Base-by-base conservation (phyloP, 2,329 filamentous ascomycete species). In the Corinectria fuckeliana region DNA sequence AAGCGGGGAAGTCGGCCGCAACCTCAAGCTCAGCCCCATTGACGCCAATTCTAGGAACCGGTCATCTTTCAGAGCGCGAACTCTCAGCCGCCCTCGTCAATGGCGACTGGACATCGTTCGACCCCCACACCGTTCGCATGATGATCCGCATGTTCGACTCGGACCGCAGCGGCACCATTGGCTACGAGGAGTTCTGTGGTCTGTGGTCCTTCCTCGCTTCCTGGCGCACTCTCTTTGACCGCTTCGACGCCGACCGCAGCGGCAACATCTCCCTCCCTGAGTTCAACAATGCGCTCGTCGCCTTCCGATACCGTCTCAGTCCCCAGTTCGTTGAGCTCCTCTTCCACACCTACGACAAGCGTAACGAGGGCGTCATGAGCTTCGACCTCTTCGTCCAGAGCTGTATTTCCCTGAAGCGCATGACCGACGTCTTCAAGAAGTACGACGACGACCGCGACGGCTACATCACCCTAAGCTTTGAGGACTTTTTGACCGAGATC, bases 91-190 rank as follows among this genome's bases (percentile, higher is more conserved):
- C 95, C 18, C 87, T 99, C 5, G 93, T 98, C 60, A 99, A 99
- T 74, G 94, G 93, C 55, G 95, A 99, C 82, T 97, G 92, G 87
- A 92, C 92, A 1, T 87, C 92, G 4, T 99, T 99, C 75, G 93
- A 99, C 77, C 85, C 88, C 4, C 91, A 97, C 70, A 99, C 95
- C 1, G 93, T 98, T 65, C 90, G 90, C 72, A 97, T 98, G 92
- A 97, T 99, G 93, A 97, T 99, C 68, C 91, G 93, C 73, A 98
- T 99, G 95, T 99, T 99, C 78, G 94, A 98, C 79, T 91, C 90
- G 58, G 91, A 97, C 78, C 90, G 91, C 69, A 91, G 86, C 62
- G 93, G 93, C 50, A 91, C 90, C 13, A 96, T 99, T 75, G 93
- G 91, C 61, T 98, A 97, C 76, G 89, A 95, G 65, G 95, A 98